Evolutionary conservation across 495 filamentous ascomycete species (phyloP).

Genomic region (Penicillium cosmopolitanum): DNA sequence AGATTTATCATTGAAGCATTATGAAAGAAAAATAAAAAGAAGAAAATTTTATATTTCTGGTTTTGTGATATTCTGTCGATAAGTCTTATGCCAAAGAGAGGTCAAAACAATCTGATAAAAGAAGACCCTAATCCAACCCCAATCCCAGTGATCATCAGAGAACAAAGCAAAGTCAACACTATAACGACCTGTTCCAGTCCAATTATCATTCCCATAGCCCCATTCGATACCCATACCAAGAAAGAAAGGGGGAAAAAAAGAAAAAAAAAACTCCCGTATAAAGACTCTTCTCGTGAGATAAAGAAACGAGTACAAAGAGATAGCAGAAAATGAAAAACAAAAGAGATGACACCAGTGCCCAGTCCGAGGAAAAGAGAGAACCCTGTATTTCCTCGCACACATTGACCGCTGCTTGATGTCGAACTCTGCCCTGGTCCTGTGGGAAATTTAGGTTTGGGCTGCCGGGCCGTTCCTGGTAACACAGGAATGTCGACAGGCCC

Average conservation of each 20-base stretch:
- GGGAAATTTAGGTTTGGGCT: background rate
- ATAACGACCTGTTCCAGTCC: constrained; percentile 1
- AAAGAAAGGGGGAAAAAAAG: background rate
- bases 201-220: background rate
- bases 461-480: constrained; percentile 18
- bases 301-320: constrained; percentile 1
- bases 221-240: background rate
- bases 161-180: background rate
- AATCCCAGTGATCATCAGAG: background rate
- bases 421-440: constrained; percentile 3
- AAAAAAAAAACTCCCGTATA: background rate
- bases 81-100: background rate
- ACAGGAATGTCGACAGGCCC: constrained; percentile 4
- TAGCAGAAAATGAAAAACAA: background rate
- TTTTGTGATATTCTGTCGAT: constrained; percentile 4
- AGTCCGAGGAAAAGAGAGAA: background rate
- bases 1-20: background rate
- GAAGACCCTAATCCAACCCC: background rate
- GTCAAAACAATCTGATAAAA: background rate
- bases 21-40: background rate
- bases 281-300: background rate
- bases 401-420: constrained; percentile 10
- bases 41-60: constrained; percentile 4
- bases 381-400: constrained; percentile 1
- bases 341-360: background rate